phyloP scores from a whole-genome alignment of 1,284 basidiomycete species.

The Singerocomus inundabilis region DNA sequence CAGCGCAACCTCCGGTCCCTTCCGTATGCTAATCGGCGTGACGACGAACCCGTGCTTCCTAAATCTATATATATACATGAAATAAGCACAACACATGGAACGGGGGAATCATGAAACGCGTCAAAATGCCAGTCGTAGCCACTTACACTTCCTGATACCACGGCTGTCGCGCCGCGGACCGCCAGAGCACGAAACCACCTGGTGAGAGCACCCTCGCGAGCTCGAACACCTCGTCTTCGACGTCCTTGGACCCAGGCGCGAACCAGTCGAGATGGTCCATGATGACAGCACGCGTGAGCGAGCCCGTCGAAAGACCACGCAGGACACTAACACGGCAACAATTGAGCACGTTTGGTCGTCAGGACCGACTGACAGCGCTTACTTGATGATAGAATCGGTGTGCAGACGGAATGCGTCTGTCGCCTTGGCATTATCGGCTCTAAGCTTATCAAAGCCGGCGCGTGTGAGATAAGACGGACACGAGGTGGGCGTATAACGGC shows the following conservation, averaged over 20 bases:
- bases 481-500: constrained; percentile 64
- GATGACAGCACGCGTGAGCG: constrained; percentile 65
- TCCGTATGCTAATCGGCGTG: constrained; percentile 43
- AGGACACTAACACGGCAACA: constrained; percentile 45
- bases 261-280: constrained; percentile 88
- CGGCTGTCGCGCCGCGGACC: constrained; percentile 68
- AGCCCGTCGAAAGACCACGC: constrained; percentile 50
- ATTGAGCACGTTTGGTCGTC: background rate
- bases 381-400: constrained; percentile 79
- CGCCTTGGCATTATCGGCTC: constrained; percentile 46
- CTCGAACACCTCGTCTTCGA: constrained; percentile 62
- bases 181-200: constrained; percentile 69
- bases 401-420: constrained; percentile 73
- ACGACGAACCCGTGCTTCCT: constrained; percentile 48
- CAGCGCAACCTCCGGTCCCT: constrained; percentile 45
- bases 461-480: constrained; percentile 76
- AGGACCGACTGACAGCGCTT: constrained; percentile 25
- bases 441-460: constrained; percentile 60
- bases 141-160: constrained; percentile 70
- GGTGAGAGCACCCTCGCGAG: constrained; percentile 59
- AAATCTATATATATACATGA: constrained; percentile 32
- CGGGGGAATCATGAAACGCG: too few relatives aligned
- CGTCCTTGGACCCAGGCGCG: constrained; percentile 54
- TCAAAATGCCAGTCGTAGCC: background rate
- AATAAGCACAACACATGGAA: background rate